Conservation (phyloP, 139 green algal genomes). For the Picochlorum sp. region DNA sequence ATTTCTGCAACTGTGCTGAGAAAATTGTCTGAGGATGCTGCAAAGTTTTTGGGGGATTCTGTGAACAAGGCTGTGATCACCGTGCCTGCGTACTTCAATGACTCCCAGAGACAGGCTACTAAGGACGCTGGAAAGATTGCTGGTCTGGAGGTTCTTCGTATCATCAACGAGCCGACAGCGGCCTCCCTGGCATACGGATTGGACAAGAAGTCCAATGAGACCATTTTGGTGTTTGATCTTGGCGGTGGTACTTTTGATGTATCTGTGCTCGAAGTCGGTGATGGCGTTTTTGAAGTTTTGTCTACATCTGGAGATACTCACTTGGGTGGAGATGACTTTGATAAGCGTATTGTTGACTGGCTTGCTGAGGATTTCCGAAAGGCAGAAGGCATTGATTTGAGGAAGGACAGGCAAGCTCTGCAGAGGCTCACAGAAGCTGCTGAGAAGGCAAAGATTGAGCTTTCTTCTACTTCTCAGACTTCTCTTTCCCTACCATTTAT, state of each 20-base stretch:
- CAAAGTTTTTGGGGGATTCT: conserved; percentile 67
- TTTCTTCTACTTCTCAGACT: conserved; percentile 67
- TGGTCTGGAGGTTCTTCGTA: conserved; percentile 94
- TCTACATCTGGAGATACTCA: conserved; percentile 96
- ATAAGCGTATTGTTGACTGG: conserved; percentile 97
- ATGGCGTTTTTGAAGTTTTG: conserved; percentile 99
- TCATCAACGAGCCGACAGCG: conserved; percentile 99
- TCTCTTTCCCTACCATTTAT: conserved; percentile 98
- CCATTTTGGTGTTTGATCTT: conserved; percentile 98
- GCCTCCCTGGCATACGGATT: conserved; percentile 95
- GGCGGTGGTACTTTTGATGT: conserved; percentile 99
- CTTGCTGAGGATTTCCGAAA: conserved; percentile 89
- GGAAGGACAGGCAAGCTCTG: conserved; percentile 85
- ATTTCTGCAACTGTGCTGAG: conserved; percentile 81
- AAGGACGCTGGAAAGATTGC: conserved; percentile 90
- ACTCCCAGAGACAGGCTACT: conserved; percentile 89
- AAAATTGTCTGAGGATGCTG: conserved; percentile 71
- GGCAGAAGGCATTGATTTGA: conserved; percentile 87
- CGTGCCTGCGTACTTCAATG: conserved; percentile 99
- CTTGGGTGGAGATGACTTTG: conserved; percentile 98
- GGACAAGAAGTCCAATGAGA: conserved; percentile 98
- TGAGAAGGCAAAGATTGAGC: conserved; percentile 99
- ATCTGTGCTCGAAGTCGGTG: conserved; percentile 81
- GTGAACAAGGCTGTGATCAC: conserved; percentile 93
- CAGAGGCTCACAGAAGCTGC: conserved; percentile 92